These are phyloP conservation scores for Tetrapisispora nanseiensis DNA, from an alignment of 805 yeast genomes.

Conservation along the genomic window DNA sequence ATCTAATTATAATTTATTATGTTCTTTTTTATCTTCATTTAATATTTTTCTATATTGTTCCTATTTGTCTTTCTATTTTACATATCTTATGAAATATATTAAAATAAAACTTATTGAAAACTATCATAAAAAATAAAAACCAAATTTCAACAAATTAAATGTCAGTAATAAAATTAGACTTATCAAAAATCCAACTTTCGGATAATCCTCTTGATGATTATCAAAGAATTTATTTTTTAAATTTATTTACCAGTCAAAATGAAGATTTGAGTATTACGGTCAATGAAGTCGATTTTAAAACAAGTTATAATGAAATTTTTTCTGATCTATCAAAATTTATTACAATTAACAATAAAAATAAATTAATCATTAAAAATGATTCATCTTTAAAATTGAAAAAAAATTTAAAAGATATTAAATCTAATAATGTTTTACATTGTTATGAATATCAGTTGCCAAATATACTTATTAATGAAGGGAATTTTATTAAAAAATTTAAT, in stretches of 20 bases:
- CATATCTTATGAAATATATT: no score
- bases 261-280: background rate
- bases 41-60: no score
- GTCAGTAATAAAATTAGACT: slow-evolving; percentile 7
- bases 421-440: slow-evolving; percentile 14
- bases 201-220: slow-evolving; percentile 25
- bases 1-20: no score
- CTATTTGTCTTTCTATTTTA: no score
- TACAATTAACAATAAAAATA: background rate
- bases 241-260: slow-evolving; percentile 6
- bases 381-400: background rate
- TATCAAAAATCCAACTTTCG: slow-evolving; percentile 10
- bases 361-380: background rate
- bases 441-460: slow-evolving; percentile 25
- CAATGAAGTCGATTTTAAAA: background rate
- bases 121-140: background rate
- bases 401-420: background rate
- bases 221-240: slow-evolving; percentile 23
- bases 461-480: slow-evolving; percentile 4
- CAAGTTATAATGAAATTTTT: slow-evolving; percentile 1
- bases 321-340: slow-evolving; percentile 1
- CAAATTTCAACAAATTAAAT: no score
- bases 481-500: no score
- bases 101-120: no score
- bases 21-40: no score